phyloP scores from a whole-genome alignment of 169 alveolate genomes.

The Cryptosporidium ryanae region DNA sequence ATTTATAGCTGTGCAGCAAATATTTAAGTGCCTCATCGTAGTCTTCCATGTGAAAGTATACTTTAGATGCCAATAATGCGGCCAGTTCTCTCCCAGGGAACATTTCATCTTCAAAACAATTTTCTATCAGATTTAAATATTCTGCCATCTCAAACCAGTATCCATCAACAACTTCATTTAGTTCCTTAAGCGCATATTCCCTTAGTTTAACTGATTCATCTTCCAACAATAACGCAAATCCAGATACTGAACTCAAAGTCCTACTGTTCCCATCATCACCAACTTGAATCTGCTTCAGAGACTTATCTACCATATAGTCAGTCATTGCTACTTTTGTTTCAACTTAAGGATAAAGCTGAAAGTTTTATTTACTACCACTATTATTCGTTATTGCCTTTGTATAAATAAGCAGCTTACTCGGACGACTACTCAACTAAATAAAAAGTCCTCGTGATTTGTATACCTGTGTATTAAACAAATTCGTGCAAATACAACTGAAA shows the following conservation, averaged over 20 bases:
- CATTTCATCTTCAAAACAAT: slow-evolving; percentile 81
- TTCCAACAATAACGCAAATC: slow-evolving; percentile 82
- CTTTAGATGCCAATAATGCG: slow-evolving; percentile 93
- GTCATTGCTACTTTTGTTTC: too few relatives aligned
- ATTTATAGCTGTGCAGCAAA: slow-evolving; percentile 94
- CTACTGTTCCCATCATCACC: too few relatives aligned
- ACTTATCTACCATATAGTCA: too few relatives aligned
- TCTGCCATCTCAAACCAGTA: slow-evolving; percentile 88
- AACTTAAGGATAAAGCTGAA: too few relatives aligned
- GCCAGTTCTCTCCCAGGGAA: slow-evolving; percentile 89
- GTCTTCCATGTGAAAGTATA: slow-evolving; percentile 95
- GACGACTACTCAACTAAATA: too few relatives aligned
- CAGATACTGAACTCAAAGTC: slow-evolving; percentile 80
- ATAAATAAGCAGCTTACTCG: too few relatives aligned
- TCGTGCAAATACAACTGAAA: too few relatives aligned
- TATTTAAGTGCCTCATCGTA: slow-evolving; percentile 92
- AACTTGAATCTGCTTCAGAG: too few relatives aligned
- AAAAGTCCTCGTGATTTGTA: too few relatives aligned
- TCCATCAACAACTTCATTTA: slow-evolving; percentile 82
- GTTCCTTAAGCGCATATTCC: slow-evolving; percentile 83
- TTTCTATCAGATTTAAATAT: slow-evolving; percentile 81
- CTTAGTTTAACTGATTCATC: slow-evolving; percentile 81
- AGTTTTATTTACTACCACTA: too few relatives aligned
- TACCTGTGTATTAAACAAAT: too few relatives aligned
- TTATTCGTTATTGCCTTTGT: too few relatives aligned